Evolutionary conservation across 306 rosid genomes (phyloP), one percentile per base, ranked within the genome.

Genomic region (Begonia peltatifolia): DNA sequence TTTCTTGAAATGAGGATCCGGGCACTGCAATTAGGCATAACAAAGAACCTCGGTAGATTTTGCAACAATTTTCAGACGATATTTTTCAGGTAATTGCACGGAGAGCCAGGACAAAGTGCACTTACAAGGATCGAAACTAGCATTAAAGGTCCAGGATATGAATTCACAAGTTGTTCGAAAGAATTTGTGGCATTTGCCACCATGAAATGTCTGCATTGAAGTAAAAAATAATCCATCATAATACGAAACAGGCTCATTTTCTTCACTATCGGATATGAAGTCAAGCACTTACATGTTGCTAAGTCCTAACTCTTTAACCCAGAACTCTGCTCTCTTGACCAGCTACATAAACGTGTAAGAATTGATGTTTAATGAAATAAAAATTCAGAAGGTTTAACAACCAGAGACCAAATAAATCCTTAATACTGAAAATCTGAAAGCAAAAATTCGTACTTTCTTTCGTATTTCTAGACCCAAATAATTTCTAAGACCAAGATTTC

Each of bases 1-100:
- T 64, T 71, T 85, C 81, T 89, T 85, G 68, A 85, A 89, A 80
- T 89, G 81, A 25, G 97, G 97, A 65, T 89, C 97, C 49, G 97
- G 95, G 81, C 97, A 89, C 97, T 89, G 81, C 59, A 75, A 35
- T 63, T 41, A 62, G 61, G 13, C 41, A 61, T 48, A 48, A 2
- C 8, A 48, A 13, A 13, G 20, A 58, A 48, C 49, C 51, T 16
- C 42, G 54, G 57, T 16, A 1, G 9, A 13, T 12, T 16, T 9
- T 2, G 52, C 15, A 48, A 48, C 2, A 14, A 13, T 12, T 48
- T 9, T 13, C 3, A 0, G 15, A 48, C 3, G 52, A 15, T 16
- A 48, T 13, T 11, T 9, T 9, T 14, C 16, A 13, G 2, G 52
- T 17, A 48, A 30, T 30, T 30, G 38, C 38, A 30, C 9, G 9